A percentile compares a stretch with the other conserved stretches of the same genome.
These are phyloP conservation scores for Piper betle DNA, from an alignment of 164 flowering plant genomes.

Conservation along the genomic window DNA sequence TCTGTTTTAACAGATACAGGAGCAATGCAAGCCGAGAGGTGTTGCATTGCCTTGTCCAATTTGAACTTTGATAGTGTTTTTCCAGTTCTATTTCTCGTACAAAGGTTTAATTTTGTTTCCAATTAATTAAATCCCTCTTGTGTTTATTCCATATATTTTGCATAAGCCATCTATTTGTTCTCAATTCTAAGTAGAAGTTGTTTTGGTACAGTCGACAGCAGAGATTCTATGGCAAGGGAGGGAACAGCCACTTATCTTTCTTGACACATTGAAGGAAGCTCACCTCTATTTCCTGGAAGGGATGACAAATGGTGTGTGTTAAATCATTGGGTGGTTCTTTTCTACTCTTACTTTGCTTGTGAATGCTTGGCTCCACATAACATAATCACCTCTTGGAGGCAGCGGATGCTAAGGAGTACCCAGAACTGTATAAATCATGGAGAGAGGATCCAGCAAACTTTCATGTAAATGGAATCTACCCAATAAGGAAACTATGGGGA, in stretches of 20 bases:
- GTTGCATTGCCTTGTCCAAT: constrained; percentile 38
- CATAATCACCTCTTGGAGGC: constrained; percentile 49
- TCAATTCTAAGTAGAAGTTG: constrained; percentile 1
- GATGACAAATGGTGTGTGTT: constrained; percentile 64
- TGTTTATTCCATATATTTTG: neutral
- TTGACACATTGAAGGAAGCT: constrained; percentile 67
- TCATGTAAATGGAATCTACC: constrained; percentile 46
- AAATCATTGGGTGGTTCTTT: neutral
- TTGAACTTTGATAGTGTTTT: constrained; percentile 51
- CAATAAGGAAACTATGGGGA: constrained; percentile 37
- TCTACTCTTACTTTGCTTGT: constrained; percentile 3
- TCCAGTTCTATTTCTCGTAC: constrained; percentile 76
- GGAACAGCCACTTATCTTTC: constrained; percentile 47
- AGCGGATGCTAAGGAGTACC: constrained; percentile 61
- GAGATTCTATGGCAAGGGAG: constrained; percentile 58
- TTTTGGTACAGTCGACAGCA: constrained; percentile 49
- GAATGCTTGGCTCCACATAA: constrained; percentile 15
- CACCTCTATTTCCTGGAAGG: constrained; percentile 69
- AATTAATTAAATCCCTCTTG: neutral
- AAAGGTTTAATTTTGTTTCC: constrained; percentile 26
- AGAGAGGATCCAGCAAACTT: constrained; percentile 71
- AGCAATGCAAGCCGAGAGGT: constrained; percentile 50
- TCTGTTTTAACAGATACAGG: constrained; percentile 62
- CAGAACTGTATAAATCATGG: constrained; percentile 47
- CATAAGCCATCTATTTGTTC: neutral